Base-by-base conservation (phyloP, 1,284 basidiomycete species). In the Puccinia horiana region DNA sequence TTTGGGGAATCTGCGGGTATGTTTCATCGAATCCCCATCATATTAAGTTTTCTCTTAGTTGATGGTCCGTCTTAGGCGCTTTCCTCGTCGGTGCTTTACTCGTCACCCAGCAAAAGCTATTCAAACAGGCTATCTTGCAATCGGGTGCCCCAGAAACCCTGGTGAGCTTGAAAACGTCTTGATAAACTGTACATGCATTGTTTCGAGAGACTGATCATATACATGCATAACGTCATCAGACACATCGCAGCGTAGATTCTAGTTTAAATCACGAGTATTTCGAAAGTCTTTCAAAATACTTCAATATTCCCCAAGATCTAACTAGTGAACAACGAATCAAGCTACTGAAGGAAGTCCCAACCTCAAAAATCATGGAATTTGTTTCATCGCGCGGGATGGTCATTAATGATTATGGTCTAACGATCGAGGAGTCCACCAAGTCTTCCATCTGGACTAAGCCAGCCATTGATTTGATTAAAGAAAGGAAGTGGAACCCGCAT, bases 1-100 rank as follows among this genome's bases (percentile, higher is more conserved):
- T 81, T 81, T 74, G 79, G 79, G 29, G 70, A 81, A 44, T 81
- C 79, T 29, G 79, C 79, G 16, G 79, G 79, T 81, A 74, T 26
- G 70, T 37, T 37, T 52, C 3, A 35, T 47, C 44, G 11, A 18
- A 23, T 52, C 2, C 70, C 9, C 20, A 52, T 52, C n/a, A 47
- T 16, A 14, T 52, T 29, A 42, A 69, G 42, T 9, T 73, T 73
- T 63, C 61, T 32, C 14, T 16, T 16, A 20, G 14, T 77, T 61
- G 58, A 61, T 70, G 58, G 67, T 20, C 67, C 40, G 20, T 29
- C 35, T 37, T 61, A 81, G 79, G 79, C 52, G 79, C 65, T 49
- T 56, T 49, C 35, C 70, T 81, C n/a, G 61, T 81, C 29, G 67
- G 69, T 26, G 67, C 49, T 11, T 70, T 81, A 35, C 70, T 73